These are phyloP conservation scores for Hypsizygus marmoreus DNA, from an alignment of 768 basidiomycete genomes.

Conservation along the genomic window DNA sequence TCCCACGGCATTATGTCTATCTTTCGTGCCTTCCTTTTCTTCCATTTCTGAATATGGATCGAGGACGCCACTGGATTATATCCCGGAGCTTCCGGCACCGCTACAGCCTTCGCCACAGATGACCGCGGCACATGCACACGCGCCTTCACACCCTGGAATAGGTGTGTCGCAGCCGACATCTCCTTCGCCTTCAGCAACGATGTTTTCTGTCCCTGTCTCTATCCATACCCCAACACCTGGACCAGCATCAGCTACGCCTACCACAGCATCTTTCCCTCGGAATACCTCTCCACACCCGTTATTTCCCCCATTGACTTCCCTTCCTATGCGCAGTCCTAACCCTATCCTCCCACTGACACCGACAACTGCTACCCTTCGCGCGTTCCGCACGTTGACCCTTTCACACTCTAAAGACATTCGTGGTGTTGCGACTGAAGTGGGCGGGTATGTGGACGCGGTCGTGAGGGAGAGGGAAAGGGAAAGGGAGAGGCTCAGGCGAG, in stretches of 20 bases:
- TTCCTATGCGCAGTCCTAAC: slow-evolving; percentile 31
- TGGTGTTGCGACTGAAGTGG: slow-evolving; percentile 60
- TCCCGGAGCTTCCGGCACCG: slow-evolving; percentile 67
- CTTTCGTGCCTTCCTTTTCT: slow-evolving; percentile 39
- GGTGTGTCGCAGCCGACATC: slow-evolving; percentile 8
- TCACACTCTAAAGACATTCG: slow-evolving; percentile 51
- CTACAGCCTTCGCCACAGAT: slow-evolving; percentile 54
- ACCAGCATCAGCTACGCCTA: slow-evolving; percentile 3
- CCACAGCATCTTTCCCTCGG: slow-evolving; percentile 2
- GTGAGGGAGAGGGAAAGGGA: slow-evolving; percentile 78
- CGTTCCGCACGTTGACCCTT: slow-evolving; percentile 55
- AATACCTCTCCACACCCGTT: too few species aligned
- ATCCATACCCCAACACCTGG: slow-evolving; percentile 2
- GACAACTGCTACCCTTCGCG: too few species aligned
- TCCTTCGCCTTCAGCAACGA: slow-evolving; percentile 7
- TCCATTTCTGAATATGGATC: slow-evolving; percentile 33
- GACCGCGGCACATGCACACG: slow-evolving; percentile 35
- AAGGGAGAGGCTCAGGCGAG: slow-evolving; percentile 69
- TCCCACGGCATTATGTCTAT: slow-evolving; percentile 60
- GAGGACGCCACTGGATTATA: slow-evolving; percentile 47
- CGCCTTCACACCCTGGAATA: slow-evolving; percentile 6
- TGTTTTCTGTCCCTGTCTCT: slow-evolving; percentile 2
- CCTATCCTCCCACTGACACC: slow-evolving; percentile 28
- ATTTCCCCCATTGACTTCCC: slow-evolving; percentile 1
- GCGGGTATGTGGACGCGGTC: slow-evolving; percentile 72